Evolutionary conservation across 495 filamentous ascomycete genomes (phyloP).

Genomic region (Cudoniella acicularis): DNA sequence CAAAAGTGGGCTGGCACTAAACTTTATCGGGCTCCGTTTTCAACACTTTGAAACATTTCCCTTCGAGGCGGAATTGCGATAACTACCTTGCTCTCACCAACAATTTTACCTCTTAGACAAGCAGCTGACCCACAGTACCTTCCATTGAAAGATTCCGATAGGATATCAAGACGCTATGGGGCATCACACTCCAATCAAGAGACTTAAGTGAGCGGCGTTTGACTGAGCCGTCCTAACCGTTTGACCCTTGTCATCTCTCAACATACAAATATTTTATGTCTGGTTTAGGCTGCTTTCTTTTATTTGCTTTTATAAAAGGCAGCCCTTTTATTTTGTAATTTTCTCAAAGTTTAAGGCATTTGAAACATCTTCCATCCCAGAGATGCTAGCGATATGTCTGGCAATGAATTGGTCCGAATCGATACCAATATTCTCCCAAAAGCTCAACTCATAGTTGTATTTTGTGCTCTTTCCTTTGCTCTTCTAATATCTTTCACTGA

Average conservation of each 20-base stretch:
- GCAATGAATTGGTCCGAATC: conserved; percentile 21
- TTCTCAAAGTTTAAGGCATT: background rate
- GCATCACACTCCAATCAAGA: background rate
- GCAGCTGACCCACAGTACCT: background rate
- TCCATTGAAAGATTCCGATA: background rate
- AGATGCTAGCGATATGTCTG: conserved; percentile 13
- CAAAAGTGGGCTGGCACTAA: background rate
- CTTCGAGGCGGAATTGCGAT: background rate
- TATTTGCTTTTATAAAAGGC: no score
- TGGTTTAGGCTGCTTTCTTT: no score
- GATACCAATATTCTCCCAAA: conserved; percentile 57
- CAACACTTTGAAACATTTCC: background rate
- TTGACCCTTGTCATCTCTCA: background rate
- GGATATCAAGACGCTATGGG: background rate
- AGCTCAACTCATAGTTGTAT: conserved; percentile 52
- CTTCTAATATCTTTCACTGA: conserved; percentile 58
- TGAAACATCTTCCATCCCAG: background rate
- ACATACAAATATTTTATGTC: background rate
- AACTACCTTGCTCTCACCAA: background rate
- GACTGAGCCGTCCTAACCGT: background rate
- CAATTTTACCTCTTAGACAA: background rate
- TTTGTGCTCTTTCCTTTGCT: conserved; percentile 47
- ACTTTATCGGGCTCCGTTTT: background rate
- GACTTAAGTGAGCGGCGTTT: background rate
- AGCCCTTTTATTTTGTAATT: no score